Evolutionary conservation across 108 stramenopile genomes (phyloP).

Genomic region (Chaetoceros tenuissimus): DNA sequence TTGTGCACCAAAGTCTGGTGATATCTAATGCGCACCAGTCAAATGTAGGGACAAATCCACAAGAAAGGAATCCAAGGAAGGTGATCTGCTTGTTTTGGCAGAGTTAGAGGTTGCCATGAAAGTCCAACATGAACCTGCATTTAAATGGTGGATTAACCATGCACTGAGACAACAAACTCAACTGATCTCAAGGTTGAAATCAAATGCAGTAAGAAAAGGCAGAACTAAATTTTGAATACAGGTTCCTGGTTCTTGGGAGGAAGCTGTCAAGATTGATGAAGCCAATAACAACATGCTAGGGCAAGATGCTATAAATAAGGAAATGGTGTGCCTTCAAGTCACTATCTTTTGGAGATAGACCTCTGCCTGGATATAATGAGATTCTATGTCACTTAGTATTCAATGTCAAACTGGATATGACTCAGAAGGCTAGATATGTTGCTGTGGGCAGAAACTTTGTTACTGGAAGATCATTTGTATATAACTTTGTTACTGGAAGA

Average conservation of each 20-base stretch:
- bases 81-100: constrained; percentile 14
- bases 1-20: neutral
- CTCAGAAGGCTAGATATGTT: too few species aligned
- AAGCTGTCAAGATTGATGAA: constrained; percentile 13
- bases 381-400: too few species aligned
- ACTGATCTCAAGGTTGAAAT: constrained; percentile 17
- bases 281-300: constrained; percentile 12
- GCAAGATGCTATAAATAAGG: constrained; percentile 19
- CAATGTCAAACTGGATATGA: too few species aligned
- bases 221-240: constrained; percentile 18
- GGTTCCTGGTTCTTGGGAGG: constrained; percentile 12
- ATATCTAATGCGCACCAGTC: constrained; percentile 4
- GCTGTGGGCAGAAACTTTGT: too few species aligned
- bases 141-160: constrained; percentile 13
- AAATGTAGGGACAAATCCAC: constrained; percentile 23
- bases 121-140: constrained; percentile 15
- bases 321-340: too few species aligned
- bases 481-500: too few species aligned
- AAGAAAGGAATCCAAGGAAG: constrained; percentile 18
- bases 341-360: too few species aligned
- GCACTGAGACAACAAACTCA: constrained; percentile 3
- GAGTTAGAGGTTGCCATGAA: constrained; percentile 14
- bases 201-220: constrained; percentile 15
- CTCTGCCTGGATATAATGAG: too few species aligned
- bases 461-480: too few species aligned